Base-by-base conservation (phyloP, 202 grass and related monocot species). In the Dendrocalamus latiflorus region DNA sequence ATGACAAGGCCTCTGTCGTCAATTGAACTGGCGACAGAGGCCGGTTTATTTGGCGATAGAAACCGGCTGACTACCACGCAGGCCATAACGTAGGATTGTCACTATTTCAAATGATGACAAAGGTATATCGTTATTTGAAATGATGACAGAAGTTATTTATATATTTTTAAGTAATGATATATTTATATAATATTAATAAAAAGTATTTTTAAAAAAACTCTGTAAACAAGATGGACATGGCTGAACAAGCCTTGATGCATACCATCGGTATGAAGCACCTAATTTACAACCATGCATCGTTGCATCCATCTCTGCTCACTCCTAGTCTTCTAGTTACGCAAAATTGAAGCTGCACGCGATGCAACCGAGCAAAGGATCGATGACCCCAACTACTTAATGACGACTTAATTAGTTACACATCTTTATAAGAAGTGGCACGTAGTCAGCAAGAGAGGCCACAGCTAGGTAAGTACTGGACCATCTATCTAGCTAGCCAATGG, bases 231-330 rank as follows among this genome's bases (percentile, higher is more conserved):
- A 16, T 88, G 80, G 66, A 55, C 74, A 67, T 88, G 80, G 65
- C 72, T 54, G 61, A 70, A 36, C 71, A 85, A 49, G 66, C n/a
- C 7, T 34, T 4, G 53, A 48, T 60, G 48, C 86, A 79, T 30
- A 66, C 83, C 66, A 53, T 30, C 13, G 42, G 73, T 59, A 68
- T 90, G 88, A 72, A 73, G 59, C 83, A 90, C 88, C 88, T 86
- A 90, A 86, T 86, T 26, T 68, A 55, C 56, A 57, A 83, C 64
- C 79, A 88, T 84, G 62, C 81, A 61, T 65, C 64, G 50, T n/a
- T 34, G 75, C 26, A 21, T 77, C 75, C 50, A 86, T 79, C 64
- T 48, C 75, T 17, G 8, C 38, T 66, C 81, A 20, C 81, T 75
- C 69, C 75, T 65, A 72, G 14, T 80, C 58, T 41, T 66, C 7